Conservation (phyloP, 805 yeast genomes). For the Suhomyces sp. region DNA sequence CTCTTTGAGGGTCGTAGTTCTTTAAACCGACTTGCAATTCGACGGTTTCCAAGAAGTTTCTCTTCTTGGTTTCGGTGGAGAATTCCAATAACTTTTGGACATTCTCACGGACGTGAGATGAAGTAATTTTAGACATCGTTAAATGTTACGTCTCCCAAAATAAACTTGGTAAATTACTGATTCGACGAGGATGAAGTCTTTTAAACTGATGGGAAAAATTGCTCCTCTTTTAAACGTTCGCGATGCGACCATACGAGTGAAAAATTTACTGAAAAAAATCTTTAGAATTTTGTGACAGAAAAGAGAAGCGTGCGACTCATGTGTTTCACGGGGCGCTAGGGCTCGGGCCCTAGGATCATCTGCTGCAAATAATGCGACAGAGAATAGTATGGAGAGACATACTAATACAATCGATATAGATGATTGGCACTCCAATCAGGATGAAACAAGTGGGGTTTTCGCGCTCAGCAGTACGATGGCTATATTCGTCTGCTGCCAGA, state of each 20-base stretch:
- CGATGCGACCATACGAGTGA: not conserved
- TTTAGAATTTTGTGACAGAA: not conserved
- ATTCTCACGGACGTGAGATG: constrained; percentile 93
- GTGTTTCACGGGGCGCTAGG: not conserved
- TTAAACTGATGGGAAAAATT: not conserved
- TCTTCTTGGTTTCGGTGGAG: constrained; percentile 96
- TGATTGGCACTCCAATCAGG: not conserved
- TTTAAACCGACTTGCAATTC: constrained; percentile 99
- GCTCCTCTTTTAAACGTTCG: not conserved
- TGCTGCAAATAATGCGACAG: not conserved
- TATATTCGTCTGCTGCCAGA: not conserved
- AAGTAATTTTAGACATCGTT: constrained; percentile 82
- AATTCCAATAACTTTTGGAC: constrained; percentile 86
- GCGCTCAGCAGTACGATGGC: not conserved
- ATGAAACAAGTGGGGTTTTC: not conserved
- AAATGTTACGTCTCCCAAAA: constrained; percentile 70
- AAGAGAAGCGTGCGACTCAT: not conserved
- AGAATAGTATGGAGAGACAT: too few species aligned
- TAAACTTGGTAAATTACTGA: constrained; percentile 44
- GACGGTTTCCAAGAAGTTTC: constrained; percentile 99
- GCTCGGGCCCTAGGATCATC: constrained; percentile 3
- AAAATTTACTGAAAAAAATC: not conserved
- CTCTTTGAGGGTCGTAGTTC: constrained; percentile 99
- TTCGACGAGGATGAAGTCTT: constrained; percentile 51
- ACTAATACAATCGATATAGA: not conserved